Evolutionary conservation across 139 green algal genomes (phyloP), one percentile per base, ranked within the genome.

Genomic region (Chlamydomonas asymmetrica): DNA sequence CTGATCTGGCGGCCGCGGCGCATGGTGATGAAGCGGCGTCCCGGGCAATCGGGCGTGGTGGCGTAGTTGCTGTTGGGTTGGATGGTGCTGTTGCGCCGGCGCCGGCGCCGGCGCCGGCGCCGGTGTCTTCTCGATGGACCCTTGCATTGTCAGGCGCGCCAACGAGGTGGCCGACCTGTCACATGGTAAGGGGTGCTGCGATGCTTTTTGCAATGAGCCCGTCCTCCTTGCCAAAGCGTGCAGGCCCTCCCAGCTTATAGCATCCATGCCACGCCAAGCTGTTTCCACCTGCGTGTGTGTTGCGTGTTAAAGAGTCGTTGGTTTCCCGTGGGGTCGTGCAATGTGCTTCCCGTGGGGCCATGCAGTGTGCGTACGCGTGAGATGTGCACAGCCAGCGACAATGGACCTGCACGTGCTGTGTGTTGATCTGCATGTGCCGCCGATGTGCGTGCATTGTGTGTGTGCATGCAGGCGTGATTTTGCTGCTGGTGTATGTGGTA

Each of bases 81-180:
- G n/a, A n/a, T n/a, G n/a, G n/a, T n/a, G n/a, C n/a, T n/a, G n/a
- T n/a, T n/a, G n/a, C n/a, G n/a, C n/a, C n/a, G n/a, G n/a, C n/a
- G n/a, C n/a, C n/a, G n/a, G n/a, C n/a, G n/a, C n/a, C n/a, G n/a
- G n/a, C n/a, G n/a, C n/a, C n/a, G n/a, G n/a, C 6, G 5, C 59
- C 1, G 71, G 71, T 8, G 10, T 62, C 8, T 57, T 70, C 71
- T 50, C 59, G 4, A n/a, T 6, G 32, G 71, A 69, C 59, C 71
- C 71, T 6, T 32, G 34, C 59, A 59, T 77, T 32, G 43, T 23
- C 18, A 45, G 59, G 37, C 31, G 41, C 4, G 71, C 71, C n/a
- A 35, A 13, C 4, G 59, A 77, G 59, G 61, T 77, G 13, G 71
- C 71, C 4, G 54, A 69, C 71, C 71, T 77, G 43, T 32, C 43